A percentile compares a stretch with the other conserved stretches of the same genome.
These are phyloP conservation scores for Zopfia rhizophila DNA, from an alignment of 2,329 filamentous ascomycete genomes.

Conservation along the genomic window DNA sequence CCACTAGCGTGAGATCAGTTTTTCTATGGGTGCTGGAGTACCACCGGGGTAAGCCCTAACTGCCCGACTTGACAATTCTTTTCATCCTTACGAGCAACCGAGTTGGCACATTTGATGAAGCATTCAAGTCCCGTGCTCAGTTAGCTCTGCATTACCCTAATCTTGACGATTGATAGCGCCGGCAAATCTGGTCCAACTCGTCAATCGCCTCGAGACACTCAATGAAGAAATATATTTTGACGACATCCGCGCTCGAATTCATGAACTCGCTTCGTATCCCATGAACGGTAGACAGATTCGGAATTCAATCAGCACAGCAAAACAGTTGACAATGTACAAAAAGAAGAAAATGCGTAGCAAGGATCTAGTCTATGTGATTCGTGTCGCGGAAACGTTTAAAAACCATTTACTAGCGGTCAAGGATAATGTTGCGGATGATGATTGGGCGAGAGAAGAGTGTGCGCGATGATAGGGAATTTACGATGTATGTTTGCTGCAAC, in stretches of 20 bases:
- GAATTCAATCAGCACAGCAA: conserved; percentile 34
- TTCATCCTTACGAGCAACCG: conserved; percentile 24
- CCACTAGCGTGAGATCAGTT: not conserved
- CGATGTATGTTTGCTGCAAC: no score
- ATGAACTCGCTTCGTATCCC: conserved; percentile 45
- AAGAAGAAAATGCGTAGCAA: not conserved
- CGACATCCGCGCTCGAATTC: not conserved
- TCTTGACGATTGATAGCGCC: not conserved
- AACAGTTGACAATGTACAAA: conserved; percentile 10
- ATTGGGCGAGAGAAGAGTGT: conserved; percentile 5
- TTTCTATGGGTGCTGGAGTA: no score
- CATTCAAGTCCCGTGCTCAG: no score
- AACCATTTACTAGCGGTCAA: not conserved
- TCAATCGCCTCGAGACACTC: conserved; percentile 2
- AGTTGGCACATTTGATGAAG: conserved; percentile 10
- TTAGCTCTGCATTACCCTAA: conserved; percentile 5
- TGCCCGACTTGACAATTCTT: conserved; percentile 8
- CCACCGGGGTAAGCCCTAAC: not conserved
- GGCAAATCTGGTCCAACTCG: conserved; percentile 12
- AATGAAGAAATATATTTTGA: not conserved
- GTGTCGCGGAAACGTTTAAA: not conserved
- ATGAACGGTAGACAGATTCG: conserved; percentile 62
- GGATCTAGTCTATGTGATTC: not conserved
- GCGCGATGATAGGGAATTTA: no score
- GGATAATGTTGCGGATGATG: not conserved